Base-by-base conservation (phyloP, 164 flowering plant species). In the Dillenia turbinata region DNA sequence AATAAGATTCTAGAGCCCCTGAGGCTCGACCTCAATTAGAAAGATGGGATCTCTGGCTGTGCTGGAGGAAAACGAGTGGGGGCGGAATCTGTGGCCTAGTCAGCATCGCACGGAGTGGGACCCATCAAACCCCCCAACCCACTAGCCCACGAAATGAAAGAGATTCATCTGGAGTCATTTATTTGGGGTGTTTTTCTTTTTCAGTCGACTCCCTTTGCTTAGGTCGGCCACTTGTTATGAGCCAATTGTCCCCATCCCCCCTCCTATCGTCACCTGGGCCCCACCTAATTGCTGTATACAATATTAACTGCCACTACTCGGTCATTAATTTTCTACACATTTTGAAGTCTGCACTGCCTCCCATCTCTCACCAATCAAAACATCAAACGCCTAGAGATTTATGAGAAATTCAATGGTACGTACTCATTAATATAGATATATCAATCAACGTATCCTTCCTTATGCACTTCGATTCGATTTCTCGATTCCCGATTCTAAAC, bases 41-140 rank as follows among this genome's bases (percentile, higher is more conserved):
- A 43, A 26, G 16, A 44, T 56, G 58, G 13, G 58, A 56, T 56
- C 48, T n/a, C 33, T 2, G 15, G 12, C 19, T 16, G 11, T n/a
- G 16, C 40, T 5, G 40, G 40, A 33, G 40, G 40, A 52, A 15
- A 52, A 11, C 8, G 24, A 19, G 24, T 9, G 45, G 16, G 48
- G 15, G 26, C 13, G 68, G 68, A 72, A 67, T 61, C 61, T 65
- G 59, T 69, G 69, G 66, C 52, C 49, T 50, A 60, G 62, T 70
- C 72, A 69, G 65, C 67, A 46, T 67, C 57, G 67, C 67, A 62
- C 52, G 75, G 54, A 44, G 43, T 65, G 66, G 73, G 80, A 15
- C 75, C 77, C 65, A 16, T 0, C 40, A 33, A 5, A 4, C 40
- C 40, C 1, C 47, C 26, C 5, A 8, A 2, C 40, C 40, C 40